These are phyloP conservation scores for Stephania yunnanensis DNA, from an alignment of 164 flowering plant genomes.

Conservation along the genomic window DNA sequence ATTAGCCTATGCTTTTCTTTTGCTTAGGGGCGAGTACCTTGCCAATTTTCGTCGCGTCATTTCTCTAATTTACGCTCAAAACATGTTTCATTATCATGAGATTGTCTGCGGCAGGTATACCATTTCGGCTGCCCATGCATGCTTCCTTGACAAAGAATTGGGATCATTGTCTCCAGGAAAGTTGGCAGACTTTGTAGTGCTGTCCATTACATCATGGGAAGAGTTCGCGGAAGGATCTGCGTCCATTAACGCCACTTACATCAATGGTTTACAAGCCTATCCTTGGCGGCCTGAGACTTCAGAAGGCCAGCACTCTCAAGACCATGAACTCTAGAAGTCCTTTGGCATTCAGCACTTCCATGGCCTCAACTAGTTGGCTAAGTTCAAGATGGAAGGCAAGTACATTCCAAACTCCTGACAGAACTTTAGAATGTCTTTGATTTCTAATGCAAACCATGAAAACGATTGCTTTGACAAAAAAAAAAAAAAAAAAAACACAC, in stretches of 20 bases:
- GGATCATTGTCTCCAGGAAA: constrained; percentile 88
- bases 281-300: constrained; percentile 20
- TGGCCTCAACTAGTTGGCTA: not conserved
- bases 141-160: constrained; percentile 68
- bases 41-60: not conserved
- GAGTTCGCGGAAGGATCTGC: constrained; percentile 48
- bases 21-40: not conserved
- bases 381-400: not conserved
- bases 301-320: not conserved
- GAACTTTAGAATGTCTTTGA: not conserved
- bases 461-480: not conserved
- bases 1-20: not conserved
- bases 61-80: not conserved
- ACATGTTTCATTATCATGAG: not conserved
- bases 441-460: not conserved
- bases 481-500: too few species aligned
- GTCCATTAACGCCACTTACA: constrained; percentile 71
- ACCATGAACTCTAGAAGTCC: not conserved
- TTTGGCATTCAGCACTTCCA: not conserved
- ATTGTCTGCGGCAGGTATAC: constrained; percentile 57
- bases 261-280: constrained; percentile 60
- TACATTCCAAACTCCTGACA: not conserved
- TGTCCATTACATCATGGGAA: constrained; percentile 63
- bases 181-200: constrained; percentile 80
- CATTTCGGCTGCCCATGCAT: constrained; percentile 73